Evolutionary conservation across 164 flowering plant genomes (phyloP).

Genomic region (Annona squamosa): DNA sequence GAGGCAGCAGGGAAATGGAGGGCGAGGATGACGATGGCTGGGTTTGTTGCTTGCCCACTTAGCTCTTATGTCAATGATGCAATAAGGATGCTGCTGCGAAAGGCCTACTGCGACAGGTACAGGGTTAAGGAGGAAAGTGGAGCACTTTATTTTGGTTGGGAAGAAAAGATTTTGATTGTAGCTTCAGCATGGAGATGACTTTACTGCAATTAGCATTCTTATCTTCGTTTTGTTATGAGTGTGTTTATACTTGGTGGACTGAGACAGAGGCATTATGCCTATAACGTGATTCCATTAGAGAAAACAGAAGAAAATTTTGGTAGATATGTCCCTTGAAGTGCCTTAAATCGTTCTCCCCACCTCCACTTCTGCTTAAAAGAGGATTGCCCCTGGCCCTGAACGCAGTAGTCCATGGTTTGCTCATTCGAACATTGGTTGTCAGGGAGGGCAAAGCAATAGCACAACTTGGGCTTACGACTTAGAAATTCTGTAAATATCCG

Average conservation of each 20-base stretch:
- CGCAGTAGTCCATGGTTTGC: too few relatives aligned
- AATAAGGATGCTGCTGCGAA: constrained; percentile 42
- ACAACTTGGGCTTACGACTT: too few relatives aligned
- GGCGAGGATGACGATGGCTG: constrained; percentile 97
- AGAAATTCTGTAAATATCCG: too few relatives aligned
- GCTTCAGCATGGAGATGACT: constrained; percentile 69
- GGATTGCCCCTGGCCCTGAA: too few relatives aligned
- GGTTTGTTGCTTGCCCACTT: constrained; percentile 54
- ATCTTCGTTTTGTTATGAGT: neutral
- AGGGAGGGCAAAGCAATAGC: too few relatives aligned
- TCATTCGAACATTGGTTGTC: too few relatives aligned
- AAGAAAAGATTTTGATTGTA: constrained; percentile 67
- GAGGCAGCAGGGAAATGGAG: constrained; percentile 98
- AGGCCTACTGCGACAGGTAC: constrained; percentile 60
- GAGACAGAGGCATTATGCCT: too few relatives aligned
- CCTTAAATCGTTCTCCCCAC: too few relatives aligned
- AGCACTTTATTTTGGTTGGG: constrained; percentile 86
- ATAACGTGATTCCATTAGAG: too few relatives aligned
- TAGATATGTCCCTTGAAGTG: too few relatives aligned
- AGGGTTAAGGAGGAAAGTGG: constrained; percentile 60
- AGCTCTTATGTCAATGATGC: constrained; percentile 35
- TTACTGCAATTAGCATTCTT: neutral
- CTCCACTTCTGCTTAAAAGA: too few relatives aligned
- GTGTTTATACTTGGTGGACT: neutral
- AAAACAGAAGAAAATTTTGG: too few relatives aligned